phyloP scores from a whole-genome alignment of 192 early-diverging fungal genomes.

The Gigaspora rosea region DNA sequence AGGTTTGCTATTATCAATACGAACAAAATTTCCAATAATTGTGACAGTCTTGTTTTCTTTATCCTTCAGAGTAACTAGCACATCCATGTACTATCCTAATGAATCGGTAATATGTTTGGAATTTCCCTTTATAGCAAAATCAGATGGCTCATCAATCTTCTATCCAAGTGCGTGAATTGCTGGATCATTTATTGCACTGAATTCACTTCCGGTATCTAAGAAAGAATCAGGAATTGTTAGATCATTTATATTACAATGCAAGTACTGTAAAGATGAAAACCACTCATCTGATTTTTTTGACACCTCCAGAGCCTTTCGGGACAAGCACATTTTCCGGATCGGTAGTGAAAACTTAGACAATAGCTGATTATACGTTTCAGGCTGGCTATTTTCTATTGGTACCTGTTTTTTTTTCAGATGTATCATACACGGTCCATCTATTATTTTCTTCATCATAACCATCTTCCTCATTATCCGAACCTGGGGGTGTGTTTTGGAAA shows the following conservation, averaged over 20 bases:
- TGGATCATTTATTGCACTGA: background rate
- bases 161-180: background rate
- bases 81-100: background rate
- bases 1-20: background rate
- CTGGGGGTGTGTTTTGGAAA: background rate
- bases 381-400: background rate
- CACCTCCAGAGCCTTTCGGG: background rate
- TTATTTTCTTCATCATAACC: background rate
- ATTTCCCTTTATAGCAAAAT: background rate
- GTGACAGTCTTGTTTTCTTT: background rate
- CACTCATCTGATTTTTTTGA: background rate
- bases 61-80: background rate
- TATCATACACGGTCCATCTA: background rate
- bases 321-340: background rate
- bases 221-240: background rate
- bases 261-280: background rate
- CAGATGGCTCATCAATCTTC: background rate
- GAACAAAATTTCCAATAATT: background rate
- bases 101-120: background rate
- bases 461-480: background rate
- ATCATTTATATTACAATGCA: conserved; percentile 2
- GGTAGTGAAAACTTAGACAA: background rate
- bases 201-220: background rate
- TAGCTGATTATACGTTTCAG: conserved; percentile 3
- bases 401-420: conserved; percentile 1